Conservation (phyloP, 345 rosid genomes). For the Arabis alpina region DNA sequence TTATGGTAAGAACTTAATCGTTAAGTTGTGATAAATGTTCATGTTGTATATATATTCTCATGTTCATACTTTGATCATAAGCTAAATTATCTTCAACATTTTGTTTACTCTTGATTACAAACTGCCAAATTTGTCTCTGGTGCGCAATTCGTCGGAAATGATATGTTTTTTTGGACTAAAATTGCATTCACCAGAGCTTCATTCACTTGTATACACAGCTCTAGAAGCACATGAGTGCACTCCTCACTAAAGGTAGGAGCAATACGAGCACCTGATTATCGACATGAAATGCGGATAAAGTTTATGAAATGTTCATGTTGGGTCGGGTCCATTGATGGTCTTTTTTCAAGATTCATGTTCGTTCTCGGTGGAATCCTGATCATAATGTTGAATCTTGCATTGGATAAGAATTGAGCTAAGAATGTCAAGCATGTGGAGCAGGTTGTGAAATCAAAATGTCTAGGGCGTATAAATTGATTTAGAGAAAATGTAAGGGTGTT, state of each 20-base stretch:
- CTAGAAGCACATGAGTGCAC: slow-evolving; percentile 79
- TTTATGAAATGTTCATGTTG: slow-evolving; percentile 57
- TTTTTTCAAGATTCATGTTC: slow-evolving; percentile 95
- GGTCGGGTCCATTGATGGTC: slow-evolving; percentile 93
- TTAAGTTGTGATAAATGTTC: slow-evolving; percentile 31
- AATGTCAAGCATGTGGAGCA: slow-evolving; percentile 54
- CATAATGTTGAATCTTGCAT: slow-evolving; percentile 79
- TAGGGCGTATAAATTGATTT: too few species aligned
- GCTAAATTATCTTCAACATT: not conserved
- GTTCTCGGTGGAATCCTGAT: slow-evolving; percentile 85
- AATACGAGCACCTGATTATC: slow-evolving; percentile 73
- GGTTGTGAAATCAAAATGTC: too few species aligned
- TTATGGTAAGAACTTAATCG: slow-evolving; percentile 24
- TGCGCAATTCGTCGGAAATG: slow-evolving; percentile 58
- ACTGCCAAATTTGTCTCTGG: too few species aligned
- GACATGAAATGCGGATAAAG: too few species aligned
- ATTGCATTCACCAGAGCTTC: slow-evolving; percentile 65
- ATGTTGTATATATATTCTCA: slow-evolving; percentile 39
- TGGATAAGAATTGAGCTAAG: slow-evolving; percentile 81
- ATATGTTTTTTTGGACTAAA: slow-evolving; percentile 60
- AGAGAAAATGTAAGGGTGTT: too few species aligned
- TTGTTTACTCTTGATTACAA: too few species aligned
- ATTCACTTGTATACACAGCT: slow-evolving; percentile 51
- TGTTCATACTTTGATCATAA: slow-evolving; percentile 28
- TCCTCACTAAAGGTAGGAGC: slow-evolving; percentile 55